Conservation (phyloP, 2,329 filamentous ascomycete species). For the Decorospora gaudefroyi region DNA sequence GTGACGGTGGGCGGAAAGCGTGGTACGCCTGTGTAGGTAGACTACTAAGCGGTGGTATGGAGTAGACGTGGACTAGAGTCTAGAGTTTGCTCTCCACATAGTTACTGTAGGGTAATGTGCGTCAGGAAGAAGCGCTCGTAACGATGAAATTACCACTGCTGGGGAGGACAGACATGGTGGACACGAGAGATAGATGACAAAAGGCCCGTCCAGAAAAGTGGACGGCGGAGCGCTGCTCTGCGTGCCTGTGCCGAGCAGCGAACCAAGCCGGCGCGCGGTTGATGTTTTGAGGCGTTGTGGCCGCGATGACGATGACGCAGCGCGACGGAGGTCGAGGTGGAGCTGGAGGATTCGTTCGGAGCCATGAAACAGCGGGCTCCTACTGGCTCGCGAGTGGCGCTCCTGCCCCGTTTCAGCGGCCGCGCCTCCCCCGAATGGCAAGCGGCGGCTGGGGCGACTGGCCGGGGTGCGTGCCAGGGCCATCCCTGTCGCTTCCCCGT, state of each 20-base stretch:
- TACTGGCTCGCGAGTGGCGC: slow-evolving; percentile 24
- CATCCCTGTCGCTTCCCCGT: too few species aligned
- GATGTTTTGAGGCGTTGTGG: slow-evolving; percentile 4
- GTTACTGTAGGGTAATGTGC: too few species aligned
- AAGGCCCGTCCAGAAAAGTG: slow-evolving; percentile 3
- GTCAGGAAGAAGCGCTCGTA: slow-evolving; percentile 1
- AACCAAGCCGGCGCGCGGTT: slow-evolving; percentile 2
- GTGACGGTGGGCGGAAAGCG: too few species aligned
- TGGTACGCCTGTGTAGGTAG: too few species aligned
- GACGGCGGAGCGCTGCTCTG: slow-evolving; percentile 5
- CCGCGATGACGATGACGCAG: slow-evolving; percentile 21
- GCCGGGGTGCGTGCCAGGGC: too few species aligned
- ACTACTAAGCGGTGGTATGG: too few species aligned
- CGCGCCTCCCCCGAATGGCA: slow-evolving; percentile 17
- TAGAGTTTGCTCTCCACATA: too few species aligned
- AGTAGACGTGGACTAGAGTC: too few species aligned
- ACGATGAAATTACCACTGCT: too few species aligned
- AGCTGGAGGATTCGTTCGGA: slow-evolving; percentile 20
- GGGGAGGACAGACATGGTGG: slow-evolving; percentile 5
- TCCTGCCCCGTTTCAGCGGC: slow-evolving; percentile 24
- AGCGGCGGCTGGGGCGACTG: slow-evolving; percentile 13
- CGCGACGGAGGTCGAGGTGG: slow-evolving; percentile 8
- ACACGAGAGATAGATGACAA: slow-evolving; percentile 12
- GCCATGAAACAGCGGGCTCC: slow-evolving; percentile 28
- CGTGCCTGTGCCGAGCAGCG: slow-evolving; percentile 11